phyloP scores from a whole-genome alignment of 305 asterid species.

The Stenogyne calaminthoides region DNA sequence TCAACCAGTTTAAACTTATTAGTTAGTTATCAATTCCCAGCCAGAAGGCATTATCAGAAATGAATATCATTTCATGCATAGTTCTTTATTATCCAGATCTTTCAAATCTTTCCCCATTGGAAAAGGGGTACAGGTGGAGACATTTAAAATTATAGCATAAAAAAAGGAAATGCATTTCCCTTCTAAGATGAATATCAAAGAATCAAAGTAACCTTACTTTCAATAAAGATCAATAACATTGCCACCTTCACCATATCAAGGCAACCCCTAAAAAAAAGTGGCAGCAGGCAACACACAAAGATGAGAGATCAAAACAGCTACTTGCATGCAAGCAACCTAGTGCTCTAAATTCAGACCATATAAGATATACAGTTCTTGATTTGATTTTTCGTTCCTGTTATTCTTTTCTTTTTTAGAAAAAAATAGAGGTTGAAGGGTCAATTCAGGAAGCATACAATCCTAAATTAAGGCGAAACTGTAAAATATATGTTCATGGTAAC shows the following conservation, averaged over 20 bases:
- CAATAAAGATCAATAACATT: not conserved
- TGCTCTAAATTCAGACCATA: not conserved
- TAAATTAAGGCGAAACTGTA: not conserved
- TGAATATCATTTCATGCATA: conserved; percentile 16
- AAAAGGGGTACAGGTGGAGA: not conserved
- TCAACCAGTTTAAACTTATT: conserved; percentile 29
- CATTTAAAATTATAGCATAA: not conserved
- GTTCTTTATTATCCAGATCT: conserved; percentile 16
- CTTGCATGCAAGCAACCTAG: not conserved
- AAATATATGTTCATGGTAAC: not conserved
- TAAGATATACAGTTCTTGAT: too few species aligned
- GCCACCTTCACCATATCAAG: not conserved
- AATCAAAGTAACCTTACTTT: conserved; percentile 7
- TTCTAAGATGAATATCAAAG: conserved; percentile 7
- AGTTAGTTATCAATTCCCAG: conserved; percentile 24
- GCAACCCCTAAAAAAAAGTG: conserved; percentile 4
- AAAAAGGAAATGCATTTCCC: not conserved
- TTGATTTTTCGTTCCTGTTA: not conserved
- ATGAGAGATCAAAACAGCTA: not conserved
- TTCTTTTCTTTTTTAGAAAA: not conserved
- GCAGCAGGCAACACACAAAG: not conserved
- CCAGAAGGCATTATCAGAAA: conserved; percentile 22
- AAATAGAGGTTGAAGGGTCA: not conserved
- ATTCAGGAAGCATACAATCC: conserved; percentile 17
- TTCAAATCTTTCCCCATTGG: conserved; percentile 15